Conservation (phyloP, 306 rosid genomes). For the Benincasa hispida region DNA sequence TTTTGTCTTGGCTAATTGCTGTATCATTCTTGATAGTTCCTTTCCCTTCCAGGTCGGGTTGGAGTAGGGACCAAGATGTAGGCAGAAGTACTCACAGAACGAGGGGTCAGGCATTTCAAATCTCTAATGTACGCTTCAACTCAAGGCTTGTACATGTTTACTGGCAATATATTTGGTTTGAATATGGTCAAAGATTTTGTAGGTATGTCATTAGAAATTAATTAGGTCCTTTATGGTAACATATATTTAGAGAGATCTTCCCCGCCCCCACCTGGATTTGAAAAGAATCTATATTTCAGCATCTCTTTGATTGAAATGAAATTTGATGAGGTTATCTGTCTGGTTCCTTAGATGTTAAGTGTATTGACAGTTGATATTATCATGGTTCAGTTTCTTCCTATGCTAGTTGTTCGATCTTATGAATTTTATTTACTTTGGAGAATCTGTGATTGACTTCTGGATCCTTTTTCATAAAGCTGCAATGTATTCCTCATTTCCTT, state of each 20-base stretch:
- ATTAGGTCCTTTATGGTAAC: background rate
- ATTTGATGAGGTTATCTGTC: background rate
- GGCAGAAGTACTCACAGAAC: slow-evolving; percentile 31
- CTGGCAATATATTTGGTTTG: slow-evolving; percentile 23
- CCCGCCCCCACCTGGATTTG: background rate
- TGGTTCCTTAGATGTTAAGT: background rate
- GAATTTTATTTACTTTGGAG: background rate
- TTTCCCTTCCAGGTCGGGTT: slow-evolving; percentile 52
- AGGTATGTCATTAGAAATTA: slow-evolving; percentile 26
- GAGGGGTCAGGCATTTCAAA: slow-evolving; percentile 47
- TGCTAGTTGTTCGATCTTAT: background rate
- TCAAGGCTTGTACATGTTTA: slow-evolving; percentile 28
- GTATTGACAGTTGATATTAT: background rate
- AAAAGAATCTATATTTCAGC: background rate
- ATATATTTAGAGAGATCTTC: background rate
- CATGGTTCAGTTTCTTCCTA: background rate
- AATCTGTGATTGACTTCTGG: background rate
- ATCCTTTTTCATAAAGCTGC: background rate
- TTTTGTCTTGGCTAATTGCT: slow-evolving; percentile 3
- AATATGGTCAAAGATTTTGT: slow-evolving; percentile 23
- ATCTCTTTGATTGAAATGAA: background rate
- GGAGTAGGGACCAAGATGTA: slow-evolving; percentile 42
- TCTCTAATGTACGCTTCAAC: slow-evolving; percentile 55
- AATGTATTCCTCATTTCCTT: background rate
- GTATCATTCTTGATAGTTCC: slow-evolving; percentile 11